Evolutionary conservation across 768 basidiomycete genomes (phyloP).

Genomic region (Amanita rimosa): DNA sequence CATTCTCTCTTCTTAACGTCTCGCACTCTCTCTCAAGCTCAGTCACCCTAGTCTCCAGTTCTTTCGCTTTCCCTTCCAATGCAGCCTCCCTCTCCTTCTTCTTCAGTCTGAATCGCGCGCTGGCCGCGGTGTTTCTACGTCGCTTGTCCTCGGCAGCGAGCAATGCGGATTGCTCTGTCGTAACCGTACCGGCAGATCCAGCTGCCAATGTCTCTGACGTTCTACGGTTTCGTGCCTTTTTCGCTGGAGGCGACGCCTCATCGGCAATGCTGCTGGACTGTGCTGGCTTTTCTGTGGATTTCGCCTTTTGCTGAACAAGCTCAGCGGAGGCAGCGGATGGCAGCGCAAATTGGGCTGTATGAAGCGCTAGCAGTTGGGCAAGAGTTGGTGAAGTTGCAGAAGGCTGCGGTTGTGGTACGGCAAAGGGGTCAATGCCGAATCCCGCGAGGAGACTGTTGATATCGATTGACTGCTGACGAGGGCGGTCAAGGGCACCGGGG

Average conservation of each 20-base stretch:
- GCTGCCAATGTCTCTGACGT: constrained; percentile 24
- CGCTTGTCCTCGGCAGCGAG: constrained; percentile 80
- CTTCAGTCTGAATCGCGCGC: constrained; percentile 88
- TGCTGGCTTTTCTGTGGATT: background rate
- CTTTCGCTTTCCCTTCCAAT: constrained; percentile 75
- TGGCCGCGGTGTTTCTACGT: constrained; percentile 87
- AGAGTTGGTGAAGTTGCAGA: constrained; percentile 39
- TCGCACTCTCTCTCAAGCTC: constrained; percentile 91
- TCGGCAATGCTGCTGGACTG: constrained; percentile 9
- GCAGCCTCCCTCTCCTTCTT: constrained; percentile 95
- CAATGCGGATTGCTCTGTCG: constrained; percentile 14
- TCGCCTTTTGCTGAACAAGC: background rate
- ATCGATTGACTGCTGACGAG: constrained; percentile 36
- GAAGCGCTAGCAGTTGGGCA: constrained; percentile 56
- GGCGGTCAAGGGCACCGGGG: constrained; percentile 27
- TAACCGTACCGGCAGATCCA: constrained; percentile 16
- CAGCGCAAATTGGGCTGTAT: constrained; percentile 12
- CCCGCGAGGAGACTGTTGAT: constrained; percentile 25
- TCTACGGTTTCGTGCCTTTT: constrained; percentile 49
- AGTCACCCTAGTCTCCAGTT: constrained; percentile 65
- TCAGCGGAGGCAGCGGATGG: constrained; percentile 12
- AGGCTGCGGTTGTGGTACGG: constrained; percentile 14
- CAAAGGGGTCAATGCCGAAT: constrained; percentile 31
- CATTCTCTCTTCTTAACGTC: constrained; percentile 77
- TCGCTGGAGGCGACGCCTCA: constrained; percentile 27